These are phyloP conservation scores for Mycosphaerella sp. DNA, from an alignment of 2,329 filamentous ascomycete species.

Conservation along the genomic window DNA sequence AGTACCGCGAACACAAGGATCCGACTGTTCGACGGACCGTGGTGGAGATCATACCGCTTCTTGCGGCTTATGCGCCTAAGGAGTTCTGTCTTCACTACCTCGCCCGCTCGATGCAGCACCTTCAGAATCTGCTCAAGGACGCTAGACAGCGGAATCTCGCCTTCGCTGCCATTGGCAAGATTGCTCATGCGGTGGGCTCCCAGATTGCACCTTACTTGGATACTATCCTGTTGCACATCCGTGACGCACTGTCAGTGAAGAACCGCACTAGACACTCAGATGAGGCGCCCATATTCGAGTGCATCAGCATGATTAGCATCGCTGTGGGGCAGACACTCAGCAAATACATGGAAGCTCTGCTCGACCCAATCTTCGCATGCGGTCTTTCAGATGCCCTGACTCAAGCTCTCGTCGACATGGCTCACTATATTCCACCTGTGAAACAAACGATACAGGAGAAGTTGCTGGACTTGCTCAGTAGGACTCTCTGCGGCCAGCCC, in stretches of 20 bases:
- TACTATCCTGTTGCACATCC: conserved; percentile 85
- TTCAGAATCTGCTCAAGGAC: conserved; percentile 88
- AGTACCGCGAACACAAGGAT: conserved; percentile 89
- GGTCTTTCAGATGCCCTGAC: conserved; percentile 90
- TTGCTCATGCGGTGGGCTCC: conserved; percentile 92
- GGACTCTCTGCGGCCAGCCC: conserved; percentile 84
- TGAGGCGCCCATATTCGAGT: conserved; percentile 82
- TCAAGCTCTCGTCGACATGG: conserved; percentile 95
- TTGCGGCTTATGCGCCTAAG: conserved; percentile 85
- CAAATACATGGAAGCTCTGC: conserved; percentile 94
- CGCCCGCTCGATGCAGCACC: conserved; percentile 94
- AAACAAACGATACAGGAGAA: conserved; percentile 90
- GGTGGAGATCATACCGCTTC: conserved; percentile 81
- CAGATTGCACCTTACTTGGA: conserved; percentile 93
- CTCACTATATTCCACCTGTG: conserved; percentile 94
- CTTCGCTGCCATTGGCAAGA: conserved; percentile 91
- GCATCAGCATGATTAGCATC: conserved; percentile 91
- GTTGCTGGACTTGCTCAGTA: conserved; percentile 87
- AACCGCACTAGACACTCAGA: conserved; percentile 58
- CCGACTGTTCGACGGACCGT: conserved; percentile 81
- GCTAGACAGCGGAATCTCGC: conserved; percentile 91
- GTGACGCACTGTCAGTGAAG: conserved; percentile 80
- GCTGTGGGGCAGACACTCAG: conserved; percentile 94
- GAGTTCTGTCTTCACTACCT: conserved; percentile 85
- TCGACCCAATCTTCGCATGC: conserved; percentile 95